Conservation (phyloP, 2,329 filamentous ascomycete species). For the Fusarium devonianum region DNA sequence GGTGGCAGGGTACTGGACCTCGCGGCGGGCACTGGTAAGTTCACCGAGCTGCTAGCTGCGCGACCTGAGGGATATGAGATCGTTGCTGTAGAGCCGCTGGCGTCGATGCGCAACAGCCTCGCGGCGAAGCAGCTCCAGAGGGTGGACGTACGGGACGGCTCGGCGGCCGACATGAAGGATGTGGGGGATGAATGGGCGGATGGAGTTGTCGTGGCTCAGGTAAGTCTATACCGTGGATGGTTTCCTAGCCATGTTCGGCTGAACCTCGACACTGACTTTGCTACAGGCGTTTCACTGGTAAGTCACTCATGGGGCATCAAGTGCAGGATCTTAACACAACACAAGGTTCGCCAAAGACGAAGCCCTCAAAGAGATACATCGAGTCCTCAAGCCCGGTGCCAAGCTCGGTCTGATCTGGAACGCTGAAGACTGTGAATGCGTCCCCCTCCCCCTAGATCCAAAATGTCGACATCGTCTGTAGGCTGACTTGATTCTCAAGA, state of each 20-base stretch:
- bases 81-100: conserved; percentile 69
- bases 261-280: conserved; percentile 9
- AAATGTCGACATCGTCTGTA: background rate
- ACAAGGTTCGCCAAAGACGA: conserved; percentile 71
- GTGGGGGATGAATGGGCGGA: conserved; percentile 65
- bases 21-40: conserved; percentile 74
- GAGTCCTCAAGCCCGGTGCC: conserved; percentile 67
- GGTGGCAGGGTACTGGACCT: conserved; percentile 67
- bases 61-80: conserved; percentile 67
- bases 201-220: conserved; percentile 72
- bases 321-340: conserved; percentile 1
- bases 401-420: conserved; percentile 77
- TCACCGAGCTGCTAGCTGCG: conserved; percentile 68
- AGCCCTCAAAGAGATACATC: conserved; percentile 70
- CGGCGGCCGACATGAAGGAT: conserved; percentile 63
- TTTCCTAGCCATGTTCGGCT: conserved; percentile 3
- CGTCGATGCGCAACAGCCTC: conserved; percentile 69
- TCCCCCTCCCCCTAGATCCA: background rate
- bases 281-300: conserved; percentile 64
- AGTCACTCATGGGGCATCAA: conserved; percentile 23
- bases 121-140: conserved; percentile 62
- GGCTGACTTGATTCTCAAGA: conserved; percentile 52
- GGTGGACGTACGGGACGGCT: conserved; percentile 64
- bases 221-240: conserved; percentile 47
- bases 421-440: conserved; percentile 68